These are phyloP conservation scores for Ophiostoma sp. DNA, from an alignment of 2,329 filamentous ascomycete species.

Conservation along the genomic window DNA sequence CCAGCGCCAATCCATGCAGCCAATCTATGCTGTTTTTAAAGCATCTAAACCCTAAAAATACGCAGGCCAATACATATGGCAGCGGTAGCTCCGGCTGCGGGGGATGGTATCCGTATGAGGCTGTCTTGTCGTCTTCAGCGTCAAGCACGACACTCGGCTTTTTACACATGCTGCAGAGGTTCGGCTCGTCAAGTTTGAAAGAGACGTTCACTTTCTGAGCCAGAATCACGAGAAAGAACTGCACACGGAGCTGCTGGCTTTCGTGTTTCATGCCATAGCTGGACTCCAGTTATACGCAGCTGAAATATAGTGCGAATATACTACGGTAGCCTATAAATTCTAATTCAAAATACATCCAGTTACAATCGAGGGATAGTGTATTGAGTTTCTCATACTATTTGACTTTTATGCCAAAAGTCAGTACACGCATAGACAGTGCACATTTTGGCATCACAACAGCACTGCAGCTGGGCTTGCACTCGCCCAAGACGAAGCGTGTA, in stretches of 20 bases:
- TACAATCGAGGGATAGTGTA: no score
- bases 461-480: neutral
- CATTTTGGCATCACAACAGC: neutral
- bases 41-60: no score
- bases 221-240: neutral
- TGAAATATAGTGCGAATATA: neutral
- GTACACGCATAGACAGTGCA: neutral
- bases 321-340: no score
- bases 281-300: neutral
- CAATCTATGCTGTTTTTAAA: no score
- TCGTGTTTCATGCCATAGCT: neutral
- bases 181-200: neutral
- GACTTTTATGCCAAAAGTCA: neutral
- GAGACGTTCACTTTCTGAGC: neutral
- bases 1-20: no score
- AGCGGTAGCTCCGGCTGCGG: no score
- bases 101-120: no score
- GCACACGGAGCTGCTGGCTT: neutral
- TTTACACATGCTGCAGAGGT: neutral
- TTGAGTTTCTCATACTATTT: no score
- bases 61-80: no score
- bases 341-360: no score
- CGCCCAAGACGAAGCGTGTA: neutral
- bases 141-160: neutral
- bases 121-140: neutral